Percentiles rank a stretch among this genome's conserved stretches.
These are phyloP conservation scores for Thuidium tamariscinum DNA, from an alignment of 225 moss, liverwort and hornwort genomes.

Conservation along the genomic window DNA sequence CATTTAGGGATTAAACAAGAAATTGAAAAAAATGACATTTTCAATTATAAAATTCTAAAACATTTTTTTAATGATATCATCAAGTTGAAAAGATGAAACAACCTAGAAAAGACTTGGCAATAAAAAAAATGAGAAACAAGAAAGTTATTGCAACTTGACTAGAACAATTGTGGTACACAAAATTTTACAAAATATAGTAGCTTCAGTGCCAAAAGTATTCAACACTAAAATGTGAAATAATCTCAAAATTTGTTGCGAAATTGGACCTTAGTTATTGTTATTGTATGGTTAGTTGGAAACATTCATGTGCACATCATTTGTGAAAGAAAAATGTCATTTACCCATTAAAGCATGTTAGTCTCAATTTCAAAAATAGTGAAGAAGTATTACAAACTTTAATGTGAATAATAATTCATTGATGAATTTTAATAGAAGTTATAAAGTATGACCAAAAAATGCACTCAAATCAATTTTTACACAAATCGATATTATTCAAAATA, in stretches of 20 bases:
- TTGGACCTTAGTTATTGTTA: no score
- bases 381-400: neutral
- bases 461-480: neutral
- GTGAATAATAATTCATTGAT: neutral
- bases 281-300: accelerated
- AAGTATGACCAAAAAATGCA: no score
- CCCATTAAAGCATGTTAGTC: no score
- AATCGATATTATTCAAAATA: neutral
- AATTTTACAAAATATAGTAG: no score
- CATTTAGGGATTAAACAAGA: no score
- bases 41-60: neutral
- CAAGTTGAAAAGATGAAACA: neutral
- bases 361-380: neutral
- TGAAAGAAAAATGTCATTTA: neutral
- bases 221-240: neutral
- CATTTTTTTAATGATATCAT: neutral
- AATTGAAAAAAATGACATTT: neutral
- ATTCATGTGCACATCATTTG: neutral
- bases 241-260: neutral
- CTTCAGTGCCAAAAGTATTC: no score
- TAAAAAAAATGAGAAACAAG: no score
- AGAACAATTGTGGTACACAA: no score
- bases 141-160: no score
- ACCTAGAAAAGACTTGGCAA: accelerated
- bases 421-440: no score